Evolutionary conservation across 2,329 filamentous ascomycete genomes (phyloP), one percentile per base, ranked within the genome.

Genomic region (Colletotrichum tanaceti): DNA sequence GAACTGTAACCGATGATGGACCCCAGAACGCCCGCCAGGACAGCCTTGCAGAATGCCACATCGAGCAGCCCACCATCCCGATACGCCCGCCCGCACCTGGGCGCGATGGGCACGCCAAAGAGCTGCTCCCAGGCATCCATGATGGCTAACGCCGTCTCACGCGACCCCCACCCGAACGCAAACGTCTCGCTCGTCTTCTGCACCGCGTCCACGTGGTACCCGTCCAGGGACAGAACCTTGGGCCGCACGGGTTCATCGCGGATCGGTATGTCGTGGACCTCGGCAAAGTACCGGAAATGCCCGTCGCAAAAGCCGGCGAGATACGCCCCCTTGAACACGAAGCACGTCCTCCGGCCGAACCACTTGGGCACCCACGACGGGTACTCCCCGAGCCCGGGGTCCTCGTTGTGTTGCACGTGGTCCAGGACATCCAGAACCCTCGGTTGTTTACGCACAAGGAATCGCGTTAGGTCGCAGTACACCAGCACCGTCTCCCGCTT

Each of bases 361-460:
- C 70, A 71, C 38, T 71, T 71, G 20, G 70, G 70, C 16, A 71
- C 65, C 70, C 68, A 72, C 18, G 68, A 71, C 4, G 68, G 70
- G 41, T 63, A 71, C 4, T 58, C 65, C n/a, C 65, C 61, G 10
- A 20, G n/a, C 4, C 39, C 52, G 5, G 70, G 70, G 4, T 72
- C 68, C 16, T 58, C 54, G 28, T 43, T 54, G 22, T 71, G 70
- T 52, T 68, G 54, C 20, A 71, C 68, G 39, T 70, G 68, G 39
- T 68, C 58, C 5, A 71, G 60, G 18, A 68, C 64, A 32, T 71
- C 68, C 3, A 71, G 54, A 2, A 63, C 22, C 24, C 68, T 52
- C 2, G 70, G 70, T 39, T 65, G 54, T 39, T 71, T 69, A 18
- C 61, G 58, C 41, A 72, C 20, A 50, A 72, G 60, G 44, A 69